Base-by-base conservation (phyloP, 2,329 filamentous ascomycete species). In the Claviceps sp. region DNA sequence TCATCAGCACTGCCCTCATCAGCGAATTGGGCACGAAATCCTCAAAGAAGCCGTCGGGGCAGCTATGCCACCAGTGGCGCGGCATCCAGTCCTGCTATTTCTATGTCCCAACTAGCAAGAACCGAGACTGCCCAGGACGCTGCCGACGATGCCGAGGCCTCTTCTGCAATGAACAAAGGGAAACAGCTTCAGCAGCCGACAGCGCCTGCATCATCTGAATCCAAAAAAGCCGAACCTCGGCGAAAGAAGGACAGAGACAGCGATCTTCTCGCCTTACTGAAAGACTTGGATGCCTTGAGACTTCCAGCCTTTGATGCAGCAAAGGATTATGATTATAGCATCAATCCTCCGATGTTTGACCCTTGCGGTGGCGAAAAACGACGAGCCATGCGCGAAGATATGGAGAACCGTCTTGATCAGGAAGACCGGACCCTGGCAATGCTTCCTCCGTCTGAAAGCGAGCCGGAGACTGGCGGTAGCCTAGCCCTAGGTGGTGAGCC, bases 401-500 rank as follows among this genome's bases (percentile, higher is more conserved):
- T 87, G 50, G 78, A 79, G 50, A 70, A 70, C 5, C 73, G 73
- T 22, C 59, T 74, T 13, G 74, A 78, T 34, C 71, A 72, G 20
- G 74, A 78, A 53, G 73, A 77, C 34, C 68, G 67, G 24, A 58
- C 64, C 1, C 75, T 77, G 24, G 63, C 63, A 2, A 63, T 64
- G 5, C 74, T 75, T 47, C 64, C 69, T 4, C 42, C 34, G 4
- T 75, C 75, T 0, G 89, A 95, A 57, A 88, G 87, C 53, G 84
- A 85, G 52, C 81, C 82, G 1, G 89, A 93, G 66, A 86, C 86
- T 58, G 87, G 87, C 46, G 81, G 81, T 14, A 97, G 91, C 64
- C 74, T 93, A 53, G 90, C 94, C 54, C 76, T 97, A 18, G 91
- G 91, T 53, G 91, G 91, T 44, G 91, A 97, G 64, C 91, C 91